Evolutionary conservation across 805 yeast genomes (phyloP).

Genomic region (Sugiyamaella boreocaroliniensis): DNA sequence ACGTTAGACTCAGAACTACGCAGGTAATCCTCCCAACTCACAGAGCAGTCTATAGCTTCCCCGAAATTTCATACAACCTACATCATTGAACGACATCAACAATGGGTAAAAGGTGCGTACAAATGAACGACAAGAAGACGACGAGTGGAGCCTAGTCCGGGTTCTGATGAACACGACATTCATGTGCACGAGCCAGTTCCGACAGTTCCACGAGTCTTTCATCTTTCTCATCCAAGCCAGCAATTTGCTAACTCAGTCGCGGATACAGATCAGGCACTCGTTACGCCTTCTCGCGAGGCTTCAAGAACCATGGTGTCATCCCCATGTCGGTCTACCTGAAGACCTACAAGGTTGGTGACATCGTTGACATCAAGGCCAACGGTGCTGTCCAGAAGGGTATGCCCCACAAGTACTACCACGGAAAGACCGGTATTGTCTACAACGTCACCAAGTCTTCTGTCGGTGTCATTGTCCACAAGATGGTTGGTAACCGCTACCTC

Average conservation of each 20-base stretch:
- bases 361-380: conserved; percentile 98
- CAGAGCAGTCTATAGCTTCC: neutral
- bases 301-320: conserved; percentile 93
- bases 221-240: neutral
- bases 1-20: neutral
- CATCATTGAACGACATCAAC: conserved; percentile 20
- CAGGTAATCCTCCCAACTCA: neutral
- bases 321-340: conserved; percentile 95
- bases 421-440: conserved; percentile 99
- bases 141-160: too few species aligned
- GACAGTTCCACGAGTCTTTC: neutral
- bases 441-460: conserved; percentile 98
- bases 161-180: too few species aligned
- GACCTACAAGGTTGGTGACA: conserved; percentile 98
- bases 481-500: conserved; percentile 97
- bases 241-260: conserved; percentile 43
- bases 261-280: conserved; percentile 99
- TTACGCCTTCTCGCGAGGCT: conserved; percentile 99
- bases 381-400: conserved; percentile 99
- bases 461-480: conserved; percentile 97
- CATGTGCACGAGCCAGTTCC: too few species aligned
- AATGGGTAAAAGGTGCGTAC: conserved; percentile 39
- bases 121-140: neutral
- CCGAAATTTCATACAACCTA: neutral
- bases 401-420: conserved; percentile 99